Base-by-base conservation (phyloP, 2,329 filamentous ascomycete genomes). In the Xenosphaeropsis pyriputrescens region DNA sequence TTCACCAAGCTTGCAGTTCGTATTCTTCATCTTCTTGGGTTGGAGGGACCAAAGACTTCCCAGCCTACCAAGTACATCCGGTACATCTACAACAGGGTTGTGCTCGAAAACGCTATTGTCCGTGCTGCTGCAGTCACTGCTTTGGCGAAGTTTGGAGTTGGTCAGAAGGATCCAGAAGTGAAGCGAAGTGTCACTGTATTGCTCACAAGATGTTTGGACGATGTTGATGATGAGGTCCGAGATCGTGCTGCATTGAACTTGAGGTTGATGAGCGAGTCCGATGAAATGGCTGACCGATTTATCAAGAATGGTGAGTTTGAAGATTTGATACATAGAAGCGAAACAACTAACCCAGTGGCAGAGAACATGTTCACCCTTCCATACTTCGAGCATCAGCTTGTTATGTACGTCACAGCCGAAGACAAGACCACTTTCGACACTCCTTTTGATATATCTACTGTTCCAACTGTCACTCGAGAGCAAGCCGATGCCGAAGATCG, bases 11-110 rank as follows among this genome's bases (percentile, higher is more conserved):
- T 98, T 44, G 89, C 91, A 19, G 89, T 98, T 35, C 80, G 91
- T 42, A 93, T 98, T 50, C 66, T 98, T 39, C 89, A 98, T 60
- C 73, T 98, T 15, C 79, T 98, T 32, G 91, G 91, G 51, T 71
- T 89, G 18, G 91, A 98, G 63, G 91, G 91, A 1, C 91, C 91
- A 45, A 93, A 91, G 65, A 95, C 89, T 3, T 79, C 84, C 13
- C 85, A 95, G 51, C 91, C 91, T 0, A 96, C 91, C 40, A 96
- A 98, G 69, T 98, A 95, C 59, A 94, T 98, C 50, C 84, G 91
- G 41, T 98, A 96, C 61, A 98, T 98, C 55, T 98, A 98, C 68
- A 98, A 98, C 65, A 77, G 91, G 42, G 89, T 98, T 16, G 91
- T 98, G 13, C 65, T 98, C 37, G 91, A 98, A 62, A 98, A 98